Evolutionary conservation across 2,329 filamentous ascomycete genomes (phyloP), one percentile per base, ranked within the genome.

Genomic region (Fusarium fujikuroi): DNA sequence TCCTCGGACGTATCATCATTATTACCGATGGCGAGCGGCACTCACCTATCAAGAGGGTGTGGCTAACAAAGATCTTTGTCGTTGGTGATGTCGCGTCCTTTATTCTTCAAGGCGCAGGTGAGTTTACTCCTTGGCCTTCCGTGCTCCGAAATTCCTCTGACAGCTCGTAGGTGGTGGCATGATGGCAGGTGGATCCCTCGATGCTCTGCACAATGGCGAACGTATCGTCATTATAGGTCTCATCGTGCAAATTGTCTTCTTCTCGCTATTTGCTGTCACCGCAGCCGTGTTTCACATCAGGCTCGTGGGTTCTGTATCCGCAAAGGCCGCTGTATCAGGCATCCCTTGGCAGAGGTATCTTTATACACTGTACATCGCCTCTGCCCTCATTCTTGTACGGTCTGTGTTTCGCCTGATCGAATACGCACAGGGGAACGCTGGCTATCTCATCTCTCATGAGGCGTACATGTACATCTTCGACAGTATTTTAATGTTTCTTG

Each of bases 251-350:
- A 43, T 43, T 1, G n/a, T 11, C n/a, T 43, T 23, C n/a, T 43
- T 43, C 4, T 43, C n/a, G 3, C n/a, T 23, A 0, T 23, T 43
- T n/a, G n/a, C 40, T 1, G n/a, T 43, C 1, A 23, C 40, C 7
- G 40, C n/a, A 7, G 40, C n/a, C 15, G 5, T 43, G 1, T 43
- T 43, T 18, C n/a, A 43, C 9, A 43, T 43, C 15, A 43, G n/a
- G 0, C n/a, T 23, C 6, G n/a, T 43, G 15, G 21, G n/a, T 11
- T 43, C 42, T 3, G 18, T 23, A n/a, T 23, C 42, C 42, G 42
- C n/a, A 43, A 43, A 43, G 6, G n/a, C n/a, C 2, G n/a, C 42
- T 23, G 42, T 23, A 7, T 43, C 42, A 23, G 42, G 42, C 0
- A 43, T 43, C 3, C 40, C n/a, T 7, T 23, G 42, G 42, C 42